Percentiles rank a stretch among this genome's conserved stretches.
Conservation (phyloP, 371 early-diverging fungal species). For the Smittium mucronatum region DNA sequence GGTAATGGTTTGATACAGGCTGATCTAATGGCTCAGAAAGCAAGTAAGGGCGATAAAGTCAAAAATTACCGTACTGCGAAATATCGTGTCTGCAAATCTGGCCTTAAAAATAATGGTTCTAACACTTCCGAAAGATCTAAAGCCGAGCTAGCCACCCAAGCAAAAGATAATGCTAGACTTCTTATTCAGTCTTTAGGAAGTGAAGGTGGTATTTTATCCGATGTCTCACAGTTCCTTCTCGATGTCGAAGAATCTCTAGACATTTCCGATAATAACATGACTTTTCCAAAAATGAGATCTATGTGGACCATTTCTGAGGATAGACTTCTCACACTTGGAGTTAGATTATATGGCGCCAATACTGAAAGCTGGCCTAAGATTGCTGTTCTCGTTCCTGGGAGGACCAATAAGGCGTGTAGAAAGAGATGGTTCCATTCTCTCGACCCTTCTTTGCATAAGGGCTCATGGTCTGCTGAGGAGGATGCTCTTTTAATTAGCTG, state of each 20-base stretch:
- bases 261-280: constrained; percentile 16
- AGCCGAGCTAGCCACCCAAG: constrained; percentile 2
- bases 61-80: constrained; percentile 11
- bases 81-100: not conserved
- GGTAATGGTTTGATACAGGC: constrained; percentile 5
- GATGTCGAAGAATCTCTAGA: constrained; percentile 27
- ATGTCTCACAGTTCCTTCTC: constrained; percentile 14
- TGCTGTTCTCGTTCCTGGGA: constrained; percentile 61
- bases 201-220: constrained; percentile 6
- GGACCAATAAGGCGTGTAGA: constrained; percentile 68
- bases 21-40: constrained; percentile 10
- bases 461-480: constrained; percentile 68
- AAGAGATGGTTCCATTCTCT: constrained; percentile 73
- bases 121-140: not conserved
- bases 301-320: constrained; percentile 70
- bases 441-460: constrained; percentile 59
- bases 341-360: constrained; percentile 59
- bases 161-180: constrained; percentile 8
- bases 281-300: constrained; percentile 32
- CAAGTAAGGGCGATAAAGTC: constrained; percentile 5
- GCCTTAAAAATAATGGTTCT: not conserved
- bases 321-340: constrained; percentile 47
- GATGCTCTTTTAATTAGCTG: constrained; percentile 53
- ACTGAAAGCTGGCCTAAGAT: constrained; percentile 73
- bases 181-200: constrained; percentile 8